Percentiles rank a stretch among this genome's conserved stretches.
Conservation (phyloP, 2,329 filamentous ascomycete genomes). For the Exophiala viscosa region DNA sequence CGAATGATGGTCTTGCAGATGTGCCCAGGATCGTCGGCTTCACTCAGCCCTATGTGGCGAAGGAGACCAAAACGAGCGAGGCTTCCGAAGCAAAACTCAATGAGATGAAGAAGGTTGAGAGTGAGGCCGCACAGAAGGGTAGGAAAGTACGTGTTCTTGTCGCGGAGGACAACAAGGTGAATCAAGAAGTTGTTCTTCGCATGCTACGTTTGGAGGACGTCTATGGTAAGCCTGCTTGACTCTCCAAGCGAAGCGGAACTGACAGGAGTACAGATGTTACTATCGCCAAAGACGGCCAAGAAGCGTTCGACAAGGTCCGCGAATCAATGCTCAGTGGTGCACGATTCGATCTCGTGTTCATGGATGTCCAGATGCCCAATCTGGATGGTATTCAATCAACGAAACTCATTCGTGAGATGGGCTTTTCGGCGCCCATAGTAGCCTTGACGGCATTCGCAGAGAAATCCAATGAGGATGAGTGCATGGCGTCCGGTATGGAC, state of each 20-base stretch:
- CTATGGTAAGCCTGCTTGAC: constrained; percentile 35
- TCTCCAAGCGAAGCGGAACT: constrained; percentile 39
- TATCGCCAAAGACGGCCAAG: constrained; percentile 79
- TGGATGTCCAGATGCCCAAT: constrained; percentile 95
- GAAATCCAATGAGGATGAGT: constrained; percentile 81
- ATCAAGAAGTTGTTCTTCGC: constrained; percentile 59
- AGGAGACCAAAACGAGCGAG: constrained; percentile 34
- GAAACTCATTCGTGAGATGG: constrained; percentile 76
- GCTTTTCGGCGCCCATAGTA: constrained; percentile 83
- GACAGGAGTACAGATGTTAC: constrained; percentile 69
- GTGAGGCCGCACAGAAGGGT: constrained; percentile 53
- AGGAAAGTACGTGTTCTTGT: constrained; percentile 76
- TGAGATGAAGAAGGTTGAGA: constrained; percentile 62
- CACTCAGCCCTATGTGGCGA: constrained; percentile 34
- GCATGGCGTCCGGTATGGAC: constrained; percentile 87
- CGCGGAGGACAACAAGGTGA: constrained; percentile 71
- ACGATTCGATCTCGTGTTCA: constrained; percentile 84
- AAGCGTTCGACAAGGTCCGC: constrained; percentile 83
- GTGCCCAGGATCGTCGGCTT: constrained; percentile 29
- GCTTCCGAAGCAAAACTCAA: constrained; percentile 60
- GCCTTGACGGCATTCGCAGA: constrained; percentile 87
- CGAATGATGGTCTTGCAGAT: constrained; percentile 15
- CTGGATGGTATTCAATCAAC: constrained; percentile 86
- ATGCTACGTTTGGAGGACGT: constrained; percentile 55
- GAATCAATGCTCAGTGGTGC: constrained; percentile 70